Base-by-base conservation (phyloP, 257 asterid species). In the Primulina huaijiensis region DNA sequence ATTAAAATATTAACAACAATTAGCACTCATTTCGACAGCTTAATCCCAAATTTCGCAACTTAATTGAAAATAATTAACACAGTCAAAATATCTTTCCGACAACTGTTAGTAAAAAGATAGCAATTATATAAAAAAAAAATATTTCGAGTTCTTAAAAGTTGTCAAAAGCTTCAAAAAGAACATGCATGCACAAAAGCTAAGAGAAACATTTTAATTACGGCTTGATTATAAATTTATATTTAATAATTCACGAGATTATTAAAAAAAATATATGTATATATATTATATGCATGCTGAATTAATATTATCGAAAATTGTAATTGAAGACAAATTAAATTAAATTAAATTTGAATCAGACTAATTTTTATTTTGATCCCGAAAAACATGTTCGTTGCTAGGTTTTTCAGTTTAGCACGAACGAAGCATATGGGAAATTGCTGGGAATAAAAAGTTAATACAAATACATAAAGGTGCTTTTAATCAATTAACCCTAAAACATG, bases 141-240 rank as follows among this genome's bases (percentile, higher is more conserved):
- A 23, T 23, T 63, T 35, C 17, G 50, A 62, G 56, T 67, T 56
- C 69, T 25, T 0, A 60, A 62, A 72, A 79, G 69, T 67, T 38
- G 40, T 60, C 50, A 21, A 38, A 60, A 70, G 65, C 66, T 78
- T 70, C 73, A 75, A 72, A 75, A 72, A 75, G 73, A 75, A 20
- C 61, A 43, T 3, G 50, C 50, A 38, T 38, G 53, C 53, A 68
- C 60, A 58, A 75, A 79, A 75, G 79, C 68, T 77, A 56, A 38
- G n/a, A 69, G 25, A 62, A 37, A 25, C 74, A 31, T 71, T 70
- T 78, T 65, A 74, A 60, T 73, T 63, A 21, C 57, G 46, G 62
- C 31, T 59, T 69, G 57, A 7, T 67, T 8, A 19, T 52, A 57
- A 11, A 58, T n/a, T 20, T 16, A 8, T 38, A 31, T 23, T 23